These are phyloP conservation scores for Aphanoascus verrucosus DNA, from an alignment of 2,329 filamentous ascomycete species.

Conservation along the genomic window DNA sequence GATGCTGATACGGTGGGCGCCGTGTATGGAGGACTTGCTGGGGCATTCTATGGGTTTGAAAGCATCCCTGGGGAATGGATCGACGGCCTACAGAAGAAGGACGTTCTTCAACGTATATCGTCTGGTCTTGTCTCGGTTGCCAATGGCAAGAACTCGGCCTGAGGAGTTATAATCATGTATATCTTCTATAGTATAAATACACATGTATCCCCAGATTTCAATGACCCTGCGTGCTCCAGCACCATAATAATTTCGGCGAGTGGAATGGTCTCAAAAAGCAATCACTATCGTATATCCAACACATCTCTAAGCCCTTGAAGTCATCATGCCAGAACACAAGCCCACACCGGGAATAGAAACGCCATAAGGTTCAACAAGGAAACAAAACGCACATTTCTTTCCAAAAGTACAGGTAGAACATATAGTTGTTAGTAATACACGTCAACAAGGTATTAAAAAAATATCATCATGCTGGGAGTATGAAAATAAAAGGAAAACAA, in stretches of 20 bases:
- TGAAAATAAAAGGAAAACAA: not conserved
- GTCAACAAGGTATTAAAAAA: conserved; percentile 4
- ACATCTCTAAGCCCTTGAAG: too few species aligned
- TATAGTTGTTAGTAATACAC: conserved; percentile 9
- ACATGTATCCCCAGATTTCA: not conserved
- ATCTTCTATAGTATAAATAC: not conserved
- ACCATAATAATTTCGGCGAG: not conserved
- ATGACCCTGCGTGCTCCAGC: too few species aligned
- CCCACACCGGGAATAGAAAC: too few species aligned
- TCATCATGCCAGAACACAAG: too few species aligned
- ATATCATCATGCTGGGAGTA: not conserved
- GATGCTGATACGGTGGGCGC: conserved; percentile 39
- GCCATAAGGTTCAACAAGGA: not conserved
- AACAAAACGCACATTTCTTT: not conserved
- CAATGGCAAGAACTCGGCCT: too few species aligned
- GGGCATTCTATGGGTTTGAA: conserved; percentile 32
- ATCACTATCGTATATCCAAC: not conserved
- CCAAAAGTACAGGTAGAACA: not conserved
- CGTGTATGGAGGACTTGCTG: conserved; percentile 36
- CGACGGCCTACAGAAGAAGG: conserved; percentile 20
- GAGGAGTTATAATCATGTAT: not conserved
- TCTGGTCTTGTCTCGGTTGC: conserved; percentile 10
- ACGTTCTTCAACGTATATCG: conserved; percentile 18
- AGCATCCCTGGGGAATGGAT: conserved; percentile 26
- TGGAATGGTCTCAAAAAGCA: not conserved